phyloP scores from a whole-genome alignment of 805 yeast species.

The Priceomyces medius region DNA sequence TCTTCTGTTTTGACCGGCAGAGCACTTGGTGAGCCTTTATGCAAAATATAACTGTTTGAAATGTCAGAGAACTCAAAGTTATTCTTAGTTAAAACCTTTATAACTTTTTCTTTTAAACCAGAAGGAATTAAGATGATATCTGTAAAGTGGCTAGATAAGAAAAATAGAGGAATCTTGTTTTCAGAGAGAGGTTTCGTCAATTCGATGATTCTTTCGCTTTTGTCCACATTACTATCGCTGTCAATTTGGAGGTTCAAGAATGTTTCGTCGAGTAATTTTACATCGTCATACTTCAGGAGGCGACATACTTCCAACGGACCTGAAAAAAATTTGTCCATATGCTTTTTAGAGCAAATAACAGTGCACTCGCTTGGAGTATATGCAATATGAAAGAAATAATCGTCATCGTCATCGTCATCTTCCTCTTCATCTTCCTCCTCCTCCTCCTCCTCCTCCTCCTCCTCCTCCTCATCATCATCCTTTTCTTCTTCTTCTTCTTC shows the following conservation, averaged over 20 bases:
- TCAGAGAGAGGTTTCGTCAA: slow-evolving; percentile 58
- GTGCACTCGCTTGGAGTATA: slow-evolving; percentile 65
- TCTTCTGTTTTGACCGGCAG: neutral
- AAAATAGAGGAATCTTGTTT: slow-evolving; percentile 57
- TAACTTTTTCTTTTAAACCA: slow-evolving; percentile 42
- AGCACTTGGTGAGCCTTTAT: neutral
- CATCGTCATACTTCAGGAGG: slow-evolving; percentile 31
- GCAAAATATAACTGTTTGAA: slow-evolving; percentile 41
- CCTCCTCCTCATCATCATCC: slow-evolving; percentile 1
- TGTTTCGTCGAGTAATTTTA: slow-evolving; percentile 40
- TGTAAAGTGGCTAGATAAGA: slow-evolving; percentile 60
- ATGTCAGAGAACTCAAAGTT: slow-evolving; percentile 46
- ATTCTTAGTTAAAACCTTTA: slow-evolving; percentile 41
- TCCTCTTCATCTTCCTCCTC: neutral
- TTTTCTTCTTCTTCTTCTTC: neutral
- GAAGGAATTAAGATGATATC: slow-evolving; percentile 63
- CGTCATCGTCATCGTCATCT: slow-evolving; percentile 33
- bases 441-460: slow-evolving; percentile 4
- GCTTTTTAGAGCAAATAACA: slow-evolving; percentile 47
- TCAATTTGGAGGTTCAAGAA: slow-evolving; percentile 59
- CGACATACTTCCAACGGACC: slow-evolving; percentile 37
- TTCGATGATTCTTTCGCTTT: slow-evolving; percentile 50
- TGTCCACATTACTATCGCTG: slow-evolving; percentile 56
- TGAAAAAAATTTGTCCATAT: slow-evolving; percentile 38
- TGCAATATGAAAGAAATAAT: slow-evolving; percentile 57